Percentiles rank a stretch among this genome's conserved stretches.
phyloP scores from a whole-genome alignment of 306 rosid species.

The Amphicarpaea edgeworthii region DNA sequence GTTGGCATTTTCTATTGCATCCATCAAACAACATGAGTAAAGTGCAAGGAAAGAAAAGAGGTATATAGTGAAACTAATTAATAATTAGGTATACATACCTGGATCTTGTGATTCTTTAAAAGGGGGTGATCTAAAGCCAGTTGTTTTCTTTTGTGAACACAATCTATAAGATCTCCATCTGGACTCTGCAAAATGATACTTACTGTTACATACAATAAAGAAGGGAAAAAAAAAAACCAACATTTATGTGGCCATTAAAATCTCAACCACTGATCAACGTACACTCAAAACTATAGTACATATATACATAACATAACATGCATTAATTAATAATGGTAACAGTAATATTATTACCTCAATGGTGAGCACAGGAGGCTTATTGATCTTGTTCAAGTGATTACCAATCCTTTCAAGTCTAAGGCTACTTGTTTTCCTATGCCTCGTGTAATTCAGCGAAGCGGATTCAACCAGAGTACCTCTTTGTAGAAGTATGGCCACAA shows the following conservation, averaged over 20 bases:
- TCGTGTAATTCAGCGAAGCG: slow-evolving; percentile 58
- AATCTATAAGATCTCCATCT: slow-evolving; percentile 66
- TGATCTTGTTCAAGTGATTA: slow-evolving; percentile 73
- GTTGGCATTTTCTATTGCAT: slow-evolving; percentile 64
- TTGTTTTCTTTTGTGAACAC: slow-evolving; percentile 64
- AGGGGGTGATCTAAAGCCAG: slow-evolving; percentile 68
- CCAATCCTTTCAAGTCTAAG: slow-evolving; percentile 75
- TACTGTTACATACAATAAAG: neutral
- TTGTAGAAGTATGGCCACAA: slow-evolving; percentile 44
- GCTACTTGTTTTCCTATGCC: slow-evolving; percentile 59
- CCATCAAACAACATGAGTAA: neutral
- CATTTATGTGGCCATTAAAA: slow-evolving; percentile 39
- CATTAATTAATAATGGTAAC: neutral
- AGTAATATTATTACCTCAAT: slow-evolving; percentile 62
- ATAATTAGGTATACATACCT: slow-evolving; percentile 42
- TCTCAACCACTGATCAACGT: slow-evolving; percentile 2
- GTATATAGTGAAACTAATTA: neutral
- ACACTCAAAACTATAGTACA: neutral
- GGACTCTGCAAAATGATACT: slow-evolving; percentile 64
- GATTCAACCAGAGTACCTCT: slow-evolving; percentile 43
- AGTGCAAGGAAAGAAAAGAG: slow-evolving; percentile 7
- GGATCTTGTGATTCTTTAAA: slow-evolving; percentile 69
- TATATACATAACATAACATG: no score
- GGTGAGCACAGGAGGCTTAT: slow-evolving; percentile 78
- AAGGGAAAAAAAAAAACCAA: neutral